A percentile compares a stretch with the other conserved stretches of the same genome.
Conservation (phyloP, 2,329 filamentous ascomycete species). For the Clonostachys solani region DNA sequence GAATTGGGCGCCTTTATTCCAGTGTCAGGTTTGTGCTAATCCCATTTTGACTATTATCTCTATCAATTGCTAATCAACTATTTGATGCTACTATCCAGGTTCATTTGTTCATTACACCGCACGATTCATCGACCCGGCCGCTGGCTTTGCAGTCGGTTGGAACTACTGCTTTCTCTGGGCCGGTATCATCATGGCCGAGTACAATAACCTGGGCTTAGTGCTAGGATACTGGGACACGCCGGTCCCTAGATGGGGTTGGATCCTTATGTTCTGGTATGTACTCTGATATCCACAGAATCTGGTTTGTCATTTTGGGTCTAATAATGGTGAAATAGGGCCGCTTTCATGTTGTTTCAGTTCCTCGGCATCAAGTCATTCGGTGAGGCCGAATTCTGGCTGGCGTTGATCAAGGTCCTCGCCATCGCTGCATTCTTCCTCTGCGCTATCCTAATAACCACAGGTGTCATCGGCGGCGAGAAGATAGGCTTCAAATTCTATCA, state of each 20-base stretch:
- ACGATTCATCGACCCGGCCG: constrained; percentile 60
- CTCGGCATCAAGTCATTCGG: constrained; percentile 72
- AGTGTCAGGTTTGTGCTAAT: too few species aligned
- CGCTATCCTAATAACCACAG: constrained; percentile 66
- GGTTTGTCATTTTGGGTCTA: too few species aligned
- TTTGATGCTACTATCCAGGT: too few species aligned
- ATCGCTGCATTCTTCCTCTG: constrained; percentile 71
- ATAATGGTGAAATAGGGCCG: constrained; percentile 21
- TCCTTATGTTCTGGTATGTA: constrained; percentile 62
- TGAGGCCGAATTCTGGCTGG: constrained; percentile 77
- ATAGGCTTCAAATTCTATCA: constrained; percentile 71
- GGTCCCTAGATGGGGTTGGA: constrained; percentile 62
- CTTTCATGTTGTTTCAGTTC: constrained; percentile 65
- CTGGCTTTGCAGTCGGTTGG: constrained; percentile 66
- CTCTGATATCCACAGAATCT: too few species aligned
- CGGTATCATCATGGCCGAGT: constrained; percentile 64
- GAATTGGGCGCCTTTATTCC: too few species aligned
- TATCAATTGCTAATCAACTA: too few species aligned
- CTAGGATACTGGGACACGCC: constrained; percentile 61
- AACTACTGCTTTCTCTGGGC: constrained; percentile 69
- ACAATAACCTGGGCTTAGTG: constrained; percentile 64
- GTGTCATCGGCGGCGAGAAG: constrained; percentile 55
- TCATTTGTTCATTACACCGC: too few species aligned
- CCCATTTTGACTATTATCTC: too few species aligned
- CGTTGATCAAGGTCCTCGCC: constrained; percentile 66